phyloP scores from a whole-genome alignment of 306 rosid genomes.

The Citrullus amarus region DNA sequence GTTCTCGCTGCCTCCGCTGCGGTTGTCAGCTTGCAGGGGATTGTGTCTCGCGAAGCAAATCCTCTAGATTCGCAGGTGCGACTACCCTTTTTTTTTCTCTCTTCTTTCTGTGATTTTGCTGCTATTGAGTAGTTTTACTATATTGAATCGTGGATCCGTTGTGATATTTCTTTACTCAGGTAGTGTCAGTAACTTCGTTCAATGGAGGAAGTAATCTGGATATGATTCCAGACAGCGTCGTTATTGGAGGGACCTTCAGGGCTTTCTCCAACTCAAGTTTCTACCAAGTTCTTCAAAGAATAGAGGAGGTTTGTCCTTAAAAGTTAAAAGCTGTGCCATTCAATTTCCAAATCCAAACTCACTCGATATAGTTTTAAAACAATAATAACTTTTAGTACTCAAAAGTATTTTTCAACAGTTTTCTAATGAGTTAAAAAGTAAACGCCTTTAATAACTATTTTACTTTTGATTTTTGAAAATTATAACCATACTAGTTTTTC shows the following conservation, averaged over 20 bases:
- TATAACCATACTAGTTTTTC: background rate
- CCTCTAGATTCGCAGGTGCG: constrained; percentile 82
- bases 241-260: constrained; percentile 80
- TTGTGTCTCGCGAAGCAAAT: constrained; percentile 87
- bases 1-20: constrained; percentile 81
- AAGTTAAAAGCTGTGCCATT: background rate
- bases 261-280: constrained; percentile 86
- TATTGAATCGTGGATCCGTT: background rate
- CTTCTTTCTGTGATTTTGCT: background rate
- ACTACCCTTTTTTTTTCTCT: background rate
- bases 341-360: no score
- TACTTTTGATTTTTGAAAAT: no score
- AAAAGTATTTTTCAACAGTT: no score
- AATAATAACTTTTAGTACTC: no score
- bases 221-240: constrained; percentile 53
- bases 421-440: no score
- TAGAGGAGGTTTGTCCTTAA: constrained; percentile 46
- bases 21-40: constrained; percentile 81
- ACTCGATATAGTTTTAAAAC: no score
- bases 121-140: background rate
- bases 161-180: constrained; percentile 21
- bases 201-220: constrained; percentile 72
- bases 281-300: constrained; percentile 64
- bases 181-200: constrained; percentile 73
- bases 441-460: no score